phyloP scores from a whole-genome alignment of 2,329 filamentous ascomycete genomes.

The Curvularia sp. region DNA sequence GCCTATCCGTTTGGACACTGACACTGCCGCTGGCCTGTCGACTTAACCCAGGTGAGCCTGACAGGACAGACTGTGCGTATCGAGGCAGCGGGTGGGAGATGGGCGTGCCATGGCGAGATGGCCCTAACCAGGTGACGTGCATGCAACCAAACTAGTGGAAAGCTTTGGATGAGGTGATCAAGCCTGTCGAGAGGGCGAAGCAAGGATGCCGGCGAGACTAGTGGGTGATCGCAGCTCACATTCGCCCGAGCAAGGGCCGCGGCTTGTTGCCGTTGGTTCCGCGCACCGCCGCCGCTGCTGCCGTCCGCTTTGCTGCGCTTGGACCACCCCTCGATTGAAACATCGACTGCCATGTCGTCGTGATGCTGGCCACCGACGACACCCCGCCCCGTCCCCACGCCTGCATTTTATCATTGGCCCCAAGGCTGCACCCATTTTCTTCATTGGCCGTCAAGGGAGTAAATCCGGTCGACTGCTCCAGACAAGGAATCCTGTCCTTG shows the following conservation, averaged over 20 bases:
- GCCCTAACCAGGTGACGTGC: conserved; percentile 4
- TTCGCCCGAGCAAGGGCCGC: conserved; percentile 24
- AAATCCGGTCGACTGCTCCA: neutral
- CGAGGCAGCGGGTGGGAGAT: conserved; percentile 12
- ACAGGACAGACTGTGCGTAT: conserved; percentile 20
- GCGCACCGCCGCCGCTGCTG: conserved; percentile 21
- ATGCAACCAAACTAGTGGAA: conserved; percentile 11
- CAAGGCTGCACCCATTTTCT: neutral
- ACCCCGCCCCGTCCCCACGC: neutral
- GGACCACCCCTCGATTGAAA: conserved; percentile 8
- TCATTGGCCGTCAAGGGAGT: neutral
- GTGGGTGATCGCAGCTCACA: conserved; percentile 11
- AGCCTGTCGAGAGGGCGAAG: neutral
- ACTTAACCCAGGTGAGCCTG: conserved; percentile 18
- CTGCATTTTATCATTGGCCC: neutral
- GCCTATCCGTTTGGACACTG: conserved; percentile 20
- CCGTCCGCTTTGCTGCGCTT: conserved; percentile 8
- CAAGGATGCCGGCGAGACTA: conserved; percentile 1
- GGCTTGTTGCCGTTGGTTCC: conserved; percentile 22
- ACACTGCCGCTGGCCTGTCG: conserved; percentile 6
- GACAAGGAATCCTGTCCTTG: neutral
- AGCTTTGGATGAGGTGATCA: conserved; percentile 2
- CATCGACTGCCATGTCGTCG: conserved; percentile 5
- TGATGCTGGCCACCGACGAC: neutral
- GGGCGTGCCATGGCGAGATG: conserved; percentile 2